These are phyloP conservation scores for Geotrichum fermentans DNA, from an alignment of 1,139 yeast genomes.

Conservation along the genomic window DNA sequence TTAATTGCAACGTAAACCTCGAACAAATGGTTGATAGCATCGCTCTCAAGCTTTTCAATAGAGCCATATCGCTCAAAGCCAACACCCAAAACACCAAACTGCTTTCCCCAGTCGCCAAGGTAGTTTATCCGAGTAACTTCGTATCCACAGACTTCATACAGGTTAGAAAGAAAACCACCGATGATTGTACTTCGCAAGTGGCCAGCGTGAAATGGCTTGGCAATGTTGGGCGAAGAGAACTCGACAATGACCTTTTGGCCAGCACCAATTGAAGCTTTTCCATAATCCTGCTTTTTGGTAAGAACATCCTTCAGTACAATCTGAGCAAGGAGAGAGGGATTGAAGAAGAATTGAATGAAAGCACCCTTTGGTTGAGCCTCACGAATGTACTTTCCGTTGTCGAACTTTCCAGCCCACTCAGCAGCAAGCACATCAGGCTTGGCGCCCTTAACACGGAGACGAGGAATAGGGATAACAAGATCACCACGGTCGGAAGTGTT, in stretches of 20 bases:
- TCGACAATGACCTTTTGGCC: slow-evolving; percentile 76
- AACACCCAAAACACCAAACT: slow-evolving; percentile 91
- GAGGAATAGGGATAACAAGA: slow-evolving; percentile 84
- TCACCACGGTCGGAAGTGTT: slow-evolving; percentile 87
- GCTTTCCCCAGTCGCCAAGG: slow-evolving; percentile 99
- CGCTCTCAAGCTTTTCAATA: slow-evolving; percentile 62
- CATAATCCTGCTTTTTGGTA: slow-evolving; percentile 56
- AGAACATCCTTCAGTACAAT: slow-evolving; percentile 70
- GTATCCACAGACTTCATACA: slow-evolving; percentile 89
- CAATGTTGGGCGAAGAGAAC: slow-evolving; percentile 96
- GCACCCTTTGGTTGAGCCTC: slow-evolving; percentile 83
- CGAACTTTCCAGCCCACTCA: slow-evolving; percentile 63
- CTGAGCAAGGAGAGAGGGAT: slow-evolving; percentile 58
- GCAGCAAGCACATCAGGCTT: slow-evolving; percentile 79
- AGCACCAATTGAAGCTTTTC: slow-evolving; percentile 68
- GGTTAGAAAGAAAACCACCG: slow-evolving; percentile 91
- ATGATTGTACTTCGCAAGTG: slow-evolving; percentile 96
- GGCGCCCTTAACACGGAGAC: slow-evolving; percentile 82
- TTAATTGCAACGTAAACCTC: slow-evolving; percentile 89
- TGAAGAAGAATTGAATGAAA: slow-evolving; percentile 83
- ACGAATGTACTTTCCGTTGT: slow-evolving; percentile 55
- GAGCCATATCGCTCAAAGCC: slow-evolving; percentile 84
- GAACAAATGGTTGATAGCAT: slow-evolving; percentile 92
- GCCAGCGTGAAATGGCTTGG: slow-evolving; percentile 99
- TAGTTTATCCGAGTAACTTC: slow-evolving; percentile 86